Evolutionary conservation across 331 rosid species (phyloP), one percentile per base, ranked within the genome.

Genomic region (Malus hybrid): DNA sequence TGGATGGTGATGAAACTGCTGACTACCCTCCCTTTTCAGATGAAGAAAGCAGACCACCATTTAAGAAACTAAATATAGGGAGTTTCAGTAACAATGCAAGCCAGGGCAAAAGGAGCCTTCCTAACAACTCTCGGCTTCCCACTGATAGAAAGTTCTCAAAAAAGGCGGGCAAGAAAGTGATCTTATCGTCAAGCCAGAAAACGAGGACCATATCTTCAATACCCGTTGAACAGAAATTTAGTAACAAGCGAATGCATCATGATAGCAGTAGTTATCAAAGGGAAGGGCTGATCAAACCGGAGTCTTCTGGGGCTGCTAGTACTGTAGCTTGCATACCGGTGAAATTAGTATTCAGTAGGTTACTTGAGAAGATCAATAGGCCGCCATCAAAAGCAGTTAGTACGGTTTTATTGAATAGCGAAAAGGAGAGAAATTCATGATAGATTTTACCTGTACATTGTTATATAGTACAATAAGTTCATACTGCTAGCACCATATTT

Each of bases 301-400:
- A 84, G 80, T 87, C 88, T 52, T 83, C 92, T 75, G 90, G 87
- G 69, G 89, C 85, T 80, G 89, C 86, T 80, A 78, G 91, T 9
- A 92, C 97, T 22, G 97, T 92, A 60, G 96, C 97, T 29, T 95
- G 97, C 93, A 95, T 95, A 86, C 99, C 99, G 16, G 97, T 95
- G 67, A 89, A 92, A 73, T 83, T 95, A 85, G 97, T 85, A 55
- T 95, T 89, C 86, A 90, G 99, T 89, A 92, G 99, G 85, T 90
- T 95, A 87, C 93, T 95, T 61, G 99, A 92, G 97, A 95, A 92
- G 90, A 95, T 95, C 76, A 95, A 95, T 84, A 89, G 97, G 93
- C 97, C 97, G 27, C 96, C 99, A 59, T 85, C 88, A 70, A 90
- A 83, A 82, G 88, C 89, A 76, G 80, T 87, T 62, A 85, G 46